A percentile compares a stretch with the other conserved stretches of the same genome.
Evolutionary conservation across 345 rosid species (phyloP).

Genomic region (Camelina sativa): DNA sequence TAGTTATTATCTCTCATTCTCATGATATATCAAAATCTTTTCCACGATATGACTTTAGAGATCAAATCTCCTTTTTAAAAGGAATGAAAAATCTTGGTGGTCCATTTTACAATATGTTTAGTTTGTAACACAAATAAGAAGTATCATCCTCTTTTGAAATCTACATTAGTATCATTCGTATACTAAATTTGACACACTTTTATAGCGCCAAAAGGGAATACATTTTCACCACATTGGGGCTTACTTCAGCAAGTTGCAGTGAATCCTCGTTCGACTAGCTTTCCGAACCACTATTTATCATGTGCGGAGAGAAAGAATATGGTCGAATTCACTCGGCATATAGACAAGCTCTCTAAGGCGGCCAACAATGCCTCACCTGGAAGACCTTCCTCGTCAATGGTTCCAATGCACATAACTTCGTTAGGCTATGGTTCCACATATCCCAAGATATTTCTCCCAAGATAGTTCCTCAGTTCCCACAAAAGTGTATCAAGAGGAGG

Average conservation of each 20-base stretch:
- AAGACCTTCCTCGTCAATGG: neutral
- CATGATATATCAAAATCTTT: conserved; percentile 12
- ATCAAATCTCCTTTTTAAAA: conserved; percentile 12
- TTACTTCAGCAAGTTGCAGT: neutral
- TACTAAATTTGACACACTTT: neutral
- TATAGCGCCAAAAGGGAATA: neutral
- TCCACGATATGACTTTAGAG: conserved; percentile 1
- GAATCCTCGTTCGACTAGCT: neutral
- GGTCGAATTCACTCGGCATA: neutral
- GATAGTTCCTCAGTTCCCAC: neutral
- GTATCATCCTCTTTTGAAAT: too few species aligned
- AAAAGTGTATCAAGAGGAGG: neutral
- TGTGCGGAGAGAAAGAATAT: neutral
- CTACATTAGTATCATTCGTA: neutral
- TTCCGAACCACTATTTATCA: neutral
- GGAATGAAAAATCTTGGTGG: conserved; percentile 17
- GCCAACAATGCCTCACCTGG: neutral
- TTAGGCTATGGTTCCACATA: neutral
- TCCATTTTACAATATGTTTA: neutral
- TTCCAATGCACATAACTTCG: neutral
- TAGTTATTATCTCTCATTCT: neutral
- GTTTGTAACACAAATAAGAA: too few species aligned
- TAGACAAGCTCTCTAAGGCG: neutral
- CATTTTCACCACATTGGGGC: neutral
- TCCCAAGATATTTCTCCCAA: neutral